Evolutionary conservation across 1,284 basidiomycete species (phyloP).

Genomic region (Leccinum angustisporum): DNA sequence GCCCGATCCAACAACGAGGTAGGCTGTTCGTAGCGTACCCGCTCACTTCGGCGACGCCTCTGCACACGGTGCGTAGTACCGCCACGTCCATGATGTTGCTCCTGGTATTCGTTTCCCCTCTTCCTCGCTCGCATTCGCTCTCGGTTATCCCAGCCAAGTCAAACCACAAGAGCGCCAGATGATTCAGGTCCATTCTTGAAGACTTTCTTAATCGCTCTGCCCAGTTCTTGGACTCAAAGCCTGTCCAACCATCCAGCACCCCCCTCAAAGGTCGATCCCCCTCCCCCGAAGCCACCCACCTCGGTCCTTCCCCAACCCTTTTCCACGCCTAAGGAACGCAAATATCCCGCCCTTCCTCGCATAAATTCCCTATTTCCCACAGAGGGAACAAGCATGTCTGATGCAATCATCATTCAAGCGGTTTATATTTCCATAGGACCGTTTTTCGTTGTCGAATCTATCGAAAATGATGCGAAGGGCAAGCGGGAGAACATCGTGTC

Average conservation of each 20-base stretch:
- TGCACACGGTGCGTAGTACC: constrained; percentile 52
- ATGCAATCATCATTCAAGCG: constrained; percentile 84
- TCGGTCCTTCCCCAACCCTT: constrained; percentile 38
- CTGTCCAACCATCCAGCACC: constrained; percentile 21
- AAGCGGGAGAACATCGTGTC: constrained; percentile 58
- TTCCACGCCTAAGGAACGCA: constrained; percentile 49
- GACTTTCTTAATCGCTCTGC: constrained; percentile 59
- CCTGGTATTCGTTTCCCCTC: constrained; percentile 61
- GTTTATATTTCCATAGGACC: constrained; percentile 92
- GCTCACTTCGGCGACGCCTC: constrained; percentile 66
- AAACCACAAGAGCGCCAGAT: constrained; percentile 41
- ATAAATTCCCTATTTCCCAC: constrained; percentile 68
- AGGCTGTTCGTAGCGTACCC: constrained; percentile 63
- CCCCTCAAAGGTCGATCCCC: constrained; percentile 14
- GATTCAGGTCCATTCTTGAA: constrained; percentile 65
- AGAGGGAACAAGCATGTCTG: constrained; percentile 77
- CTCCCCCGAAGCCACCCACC: constrained; percentile 8
- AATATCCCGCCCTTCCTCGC: constrained; percentile 54
- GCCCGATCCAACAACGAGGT: constrained; percentile 13
- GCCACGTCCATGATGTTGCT: constrained; percentile 32
- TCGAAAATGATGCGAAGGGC: constrained; percentile 49
- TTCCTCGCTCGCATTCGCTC: constrained; percentile 69
- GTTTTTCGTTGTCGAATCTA: constrained; percentile 80
- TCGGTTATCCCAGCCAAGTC: constrained; percentile 48
- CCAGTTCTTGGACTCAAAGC: constrained; percentile 31